phyloP scores from a whole-genome alignment of 495 filamentous ascomycete genomes.

The Durotheca rogersii region DNA sequence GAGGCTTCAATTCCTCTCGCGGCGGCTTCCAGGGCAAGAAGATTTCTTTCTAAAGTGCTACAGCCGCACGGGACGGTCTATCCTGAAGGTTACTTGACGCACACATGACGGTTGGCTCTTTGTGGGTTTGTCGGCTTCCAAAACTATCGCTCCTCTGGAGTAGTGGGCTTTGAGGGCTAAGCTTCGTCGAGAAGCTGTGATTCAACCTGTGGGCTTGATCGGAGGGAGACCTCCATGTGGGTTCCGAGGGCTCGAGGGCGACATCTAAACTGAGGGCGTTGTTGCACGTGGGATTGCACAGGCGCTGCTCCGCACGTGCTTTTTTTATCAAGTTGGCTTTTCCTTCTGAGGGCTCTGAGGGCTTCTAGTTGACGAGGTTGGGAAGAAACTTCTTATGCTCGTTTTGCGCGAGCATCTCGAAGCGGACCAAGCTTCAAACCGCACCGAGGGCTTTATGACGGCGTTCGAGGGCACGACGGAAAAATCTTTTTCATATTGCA shows the following conservation, averaged over 20 bases:
- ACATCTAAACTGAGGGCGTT: slow-evolving; percentile 12
- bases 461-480: slow-evolving; percentile 30
- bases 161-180: slow-evolving; percentile 52
- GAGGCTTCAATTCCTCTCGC: slow-evolving; percentile 38
- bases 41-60: slow-evolving; percentile 72
- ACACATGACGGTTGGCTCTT: slow-evolving; percentile 48
- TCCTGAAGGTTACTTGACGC: slow-evolving; percentile 44
- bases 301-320: slow-evolving; percentile 34
- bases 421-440: slow-evolving; percentile 45
- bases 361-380: slow-evolving; percentile 44
- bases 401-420: slow-evolving; percentile 35
- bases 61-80: slow-evolving; percentile 41
- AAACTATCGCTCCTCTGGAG: slow-evolving; percentile 42
- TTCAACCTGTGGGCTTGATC: slow-evolving; percentile 54
- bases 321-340: slow-evolving; percentile 32
- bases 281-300: slow-evolving; percentile 18
- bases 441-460: slow-evolving; percentile 39
- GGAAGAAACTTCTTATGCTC: slow-evolving; percentile 47
- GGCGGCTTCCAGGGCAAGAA: slow-evolving; percentile 79
- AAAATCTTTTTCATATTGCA: slow-evolving; percentile 11
- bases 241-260: slow-evolving; percentile 43
- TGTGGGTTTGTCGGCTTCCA: slow-evolving; percentile 53
- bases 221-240: slow-evolving; percentile 34
- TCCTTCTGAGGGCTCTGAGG: slow-evolving; percentile 48
- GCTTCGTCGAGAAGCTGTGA: slow-evolving; percentile 46